Base-by-base conservation (phyloP, 495 filamentous ascomycete species). In the Aspergillus diversus region DNA sequence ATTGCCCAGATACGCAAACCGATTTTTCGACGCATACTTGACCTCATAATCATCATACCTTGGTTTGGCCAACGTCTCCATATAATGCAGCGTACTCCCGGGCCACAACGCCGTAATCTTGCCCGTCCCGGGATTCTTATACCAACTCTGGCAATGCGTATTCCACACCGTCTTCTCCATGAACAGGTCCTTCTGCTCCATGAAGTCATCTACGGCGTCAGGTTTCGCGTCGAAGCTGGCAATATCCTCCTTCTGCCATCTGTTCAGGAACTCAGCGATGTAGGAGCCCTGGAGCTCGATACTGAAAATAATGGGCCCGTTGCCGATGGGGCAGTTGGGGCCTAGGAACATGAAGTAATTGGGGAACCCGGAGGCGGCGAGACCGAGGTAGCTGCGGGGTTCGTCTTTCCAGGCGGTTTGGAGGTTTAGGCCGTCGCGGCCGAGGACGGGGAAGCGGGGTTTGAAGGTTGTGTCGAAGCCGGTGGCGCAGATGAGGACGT, bases 271-370 rank as follows among this genome's bases (percentile, higher is more conserved):
- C 11, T 55, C 31, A 7, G 55, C 49, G 21, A 63, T 63, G 21
- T 63, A 60, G 17, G 16, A 17, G 17, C 50, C 33, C 39, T 54
- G 39, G 11, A 54, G 37, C 21, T 63, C 42, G 31, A 66, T 55
- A 17, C 50, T 55, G 33, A 37, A 7, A 2, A 59, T 43, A 6
- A 59, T 49, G 21, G 56, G 53, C 17, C 60, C 55, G 35, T 57
- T 55, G 46, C 51, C 61, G 6, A 63, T 39, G 1, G 65, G 65
- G 11, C 16, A 37, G 37, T 88, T 88, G 0, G 86, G 87, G 0
- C 87, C 87, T 60, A 84, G 80, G 6, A 88, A 78, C 21, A 85
- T 80, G 73, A 89, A 89, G 68, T 87, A 84, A 59, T 89, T 89
- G 0, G 86, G 87, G 65, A 88, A 89, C 0, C 78, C 79, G 59